These are phyloP conservation scores for Coriaria nepalensis DNA, from an alignment of 306 rosid genomes.

Conservation along the genomic window DNA sequence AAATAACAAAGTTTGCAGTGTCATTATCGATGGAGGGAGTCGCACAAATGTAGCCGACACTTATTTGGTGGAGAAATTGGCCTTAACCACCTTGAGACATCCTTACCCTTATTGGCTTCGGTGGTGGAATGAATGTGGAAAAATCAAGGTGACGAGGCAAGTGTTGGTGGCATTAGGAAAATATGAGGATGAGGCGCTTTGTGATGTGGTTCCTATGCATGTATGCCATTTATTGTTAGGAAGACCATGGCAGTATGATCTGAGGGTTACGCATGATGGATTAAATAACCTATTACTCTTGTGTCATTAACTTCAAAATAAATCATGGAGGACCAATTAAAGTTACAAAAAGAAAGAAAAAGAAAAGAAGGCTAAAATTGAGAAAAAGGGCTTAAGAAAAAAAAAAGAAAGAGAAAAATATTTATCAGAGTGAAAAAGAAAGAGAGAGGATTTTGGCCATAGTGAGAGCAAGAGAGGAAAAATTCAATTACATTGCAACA, in stretches of 20 bases:
- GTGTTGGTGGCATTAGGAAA: slow-evolving; percentile 1
- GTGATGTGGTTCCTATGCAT: not conserved
- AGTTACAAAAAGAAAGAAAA: not conserved
- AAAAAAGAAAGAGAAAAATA: not conserved
- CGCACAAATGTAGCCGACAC: not conserved
- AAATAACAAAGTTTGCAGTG: not conserved
- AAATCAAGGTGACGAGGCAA: slow-evolving; percentile 8
- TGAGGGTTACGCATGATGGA: not conserved
- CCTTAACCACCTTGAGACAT: slow-evolving; percentile 4
- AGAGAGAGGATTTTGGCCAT: no score
- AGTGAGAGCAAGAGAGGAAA: not conserved
- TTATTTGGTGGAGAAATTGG: slow-evolving; percentile 5
- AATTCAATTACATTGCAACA: no score
- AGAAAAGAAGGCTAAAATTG: not conserved
- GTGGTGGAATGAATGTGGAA: not conserved
- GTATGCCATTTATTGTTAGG: no score
- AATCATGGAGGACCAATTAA: not conserved
- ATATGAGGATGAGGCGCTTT: slow-evolving; percentile 1
- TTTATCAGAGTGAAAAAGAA: no score
- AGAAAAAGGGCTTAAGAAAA: not conserved
- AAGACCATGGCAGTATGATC: not conserved
- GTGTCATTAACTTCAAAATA: slow-evolving; percentile 1
- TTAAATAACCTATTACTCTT: not conserved
- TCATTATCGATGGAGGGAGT: slow-evolving; percentile 11
- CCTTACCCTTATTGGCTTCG: slow-evolving; percentile 1